Percentiles rank a stretch among this genome's conserved stretches.
Conservation (phyloP, 1,284 basidiomycete genomes). For the Apiotrichum mycotoxinovorans region DNA sequence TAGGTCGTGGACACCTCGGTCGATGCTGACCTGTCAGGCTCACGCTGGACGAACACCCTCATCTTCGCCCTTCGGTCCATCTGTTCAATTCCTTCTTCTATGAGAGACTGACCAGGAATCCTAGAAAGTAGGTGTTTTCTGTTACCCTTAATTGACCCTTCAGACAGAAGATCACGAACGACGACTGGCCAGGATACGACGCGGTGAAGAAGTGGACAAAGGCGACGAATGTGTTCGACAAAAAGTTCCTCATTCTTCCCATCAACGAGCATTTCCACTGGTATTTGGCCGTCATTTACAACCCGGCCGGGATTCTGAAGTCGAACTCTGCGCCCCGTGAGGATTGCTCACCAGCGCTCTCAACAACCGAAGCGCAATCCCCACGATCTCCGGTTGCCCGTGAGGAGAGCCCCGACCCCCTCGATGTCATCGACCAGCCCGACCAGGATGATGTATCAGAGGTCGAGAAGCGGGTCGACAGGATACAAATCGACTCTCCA, state of each 20-base stretch:
- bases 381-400: too few species aligned
- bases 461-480: not conserved
- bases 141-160: conserved; percentile 5
- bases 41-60: not conserved
- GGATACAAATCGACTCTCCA: not conserved
- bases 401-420: not conserved
- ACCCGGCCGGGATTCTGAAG: conserved; percentile 59
- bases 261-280: conserved; percentile 98
- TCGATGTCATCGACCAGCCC: not conserved
- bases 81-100: conserved; percentile 98
- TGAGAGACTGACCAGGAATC: conserved; percentile 73
- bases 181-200: conserved; percentile 62
- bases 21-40: not conserved
- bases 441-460: not conserved
- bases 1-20: conserved; percentile 49
- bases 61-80: conserved; percentile 49
- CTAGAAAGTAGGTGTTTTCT: conserved; percentile 57
- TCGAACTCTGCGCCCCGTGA: not conserved
- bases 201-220: conserved; percentile 92
- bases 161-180: conserved; percentile 15
- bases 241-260: conserved; percentile 88
- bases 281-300: conserved; percentile 92
- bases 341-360: not conserved
- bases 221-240: conserved; percentile 74
- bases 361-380: not conserved